Evolutionary conservation across 805 yeast species (phyloP), one percentile per base, ranked within the genome.

Genomic region (Kregervanrija fluxuum): DNA sequence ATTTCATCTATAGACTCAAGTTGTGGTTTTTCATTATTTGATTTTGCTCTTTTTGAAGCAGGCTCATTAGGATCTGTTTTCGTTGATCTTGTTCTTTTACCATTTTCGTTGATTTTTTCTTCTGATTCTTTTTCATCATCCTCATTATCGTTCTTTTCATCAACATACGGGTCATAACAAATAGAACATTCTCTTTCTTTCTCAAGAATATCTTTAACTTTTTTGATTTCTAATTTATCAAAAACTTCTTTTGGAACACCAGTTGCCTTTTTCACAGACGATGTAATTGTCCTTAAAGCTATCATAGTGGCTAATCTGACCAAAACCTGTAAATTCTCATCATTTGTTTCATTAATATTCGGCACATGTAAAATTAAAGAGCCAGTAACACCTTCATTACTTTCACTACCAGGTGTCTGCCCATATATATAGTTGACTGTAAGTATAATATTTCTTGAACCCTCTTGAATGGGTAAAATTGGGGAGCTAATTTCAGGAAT

Each of bases 261-360:
- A 33, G 71, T 67, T 14, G 71, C 67, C 44, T 68, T 70, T 45
- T 71, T 68, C 30, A 73, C 64, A 35, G 74, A 69, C 15, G 74
- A 71, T 4, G 77, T 69, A 33, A 82, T 75, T 12, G 86, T 78
- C 35, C 82, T 66, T 58, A 81, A 70, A 1, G 89, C 89, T 61
- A 83, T 71, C 22, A 79, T 78, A 0, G 90, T 81, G 2, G 89
- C 88, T 45, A 83, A 62, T 28, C 81, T 68, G 11, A 84, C 75
- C 44, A 83, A 69, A 33, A 75, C 78, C 54, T 77, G 80, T 31
- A 82, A 66, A 33, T 77, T 70, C 33, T 74, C 72, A n/a, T 80
- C 82, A 43, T 81, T 77, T 30, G 79, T 68, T 46, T 77, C 76
- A 13, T 71, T 62, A 37, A 78, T 78, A 53, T 81, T 80, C n/a